phyloP scores from a whole-genome alignment of 164 flowering plant genomes.

The Malania oleifera region DNA sequence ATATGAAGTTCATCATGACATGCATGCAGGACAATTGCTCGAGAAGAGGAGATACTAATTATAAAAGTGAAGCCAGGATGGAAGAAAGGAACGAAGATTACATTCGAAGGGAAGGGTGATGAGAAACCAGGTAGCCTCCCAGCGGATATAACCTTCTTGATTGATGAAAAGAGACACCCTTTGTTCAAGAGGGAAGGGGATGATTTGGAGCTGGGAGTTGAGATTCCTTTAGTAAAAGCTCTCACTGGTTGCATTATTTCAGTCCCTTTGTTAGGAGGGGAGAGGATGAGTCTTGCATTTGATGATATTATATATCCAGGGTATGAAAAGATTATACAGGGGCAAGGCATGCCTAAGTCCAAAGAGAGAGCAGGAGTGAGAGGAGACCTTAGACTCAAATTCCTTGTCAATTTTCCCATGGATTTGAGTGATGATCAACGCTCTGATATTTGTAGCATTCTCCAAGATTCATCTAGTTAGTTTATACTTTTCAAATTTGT shows the following conservation, averaged over 20 bases:
- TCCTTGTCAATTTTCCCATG: conserved; percentile 47
- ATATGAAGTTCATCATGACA: no score
- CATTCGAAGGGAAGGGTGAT: conserved; percentile 70
- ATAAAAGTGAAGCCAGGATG: conserved; percentile 82
- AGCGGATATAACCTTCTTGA: conserved; percentile 54
- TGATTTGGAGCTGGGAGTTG: conserved; percentile 53
- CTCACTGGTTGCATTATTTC: conserved; percentile 59
- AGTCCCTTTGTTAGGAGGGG: conserved; percentile 65
- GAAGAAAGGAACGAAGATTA: conserved; percentile 72
- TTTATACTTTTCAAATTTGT: no score
- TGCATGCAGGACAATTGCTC: conserved; percentile 36
- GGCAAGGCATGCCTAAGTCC: conserved; percentile 26
- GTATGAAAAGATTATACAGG: conserved; percentile 18
- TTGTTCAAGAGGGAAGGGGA: conserved; percentile 57
- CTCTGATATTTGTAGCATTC: conserved; percentile 31
- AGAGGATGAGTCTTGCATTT: conserved; percentile 39
- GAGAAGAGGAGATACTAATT: conserved; percentile 52
- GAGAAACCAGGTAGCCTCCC: conserved; percentile 60
- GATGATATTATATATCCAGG: conserved; percentile 21
- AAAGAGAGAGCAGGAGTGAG: conserved; percentile 13
- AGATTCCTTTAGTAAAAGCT: conserved; percentile 73
- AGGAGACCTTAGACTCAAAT: conserved; percentile 43
- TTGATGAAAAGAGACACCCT: conserved; percentile 58
- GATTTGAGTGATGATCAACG: conserved; percentile 48
- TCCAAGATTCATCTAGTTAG: no score